A percentile compares a stretch with the other conserved stretches of the same genome.
Evolutionary conservation across 345 rosid species (phyloP).

Genomic region (Eucalyptus dawsonii): DNA sequence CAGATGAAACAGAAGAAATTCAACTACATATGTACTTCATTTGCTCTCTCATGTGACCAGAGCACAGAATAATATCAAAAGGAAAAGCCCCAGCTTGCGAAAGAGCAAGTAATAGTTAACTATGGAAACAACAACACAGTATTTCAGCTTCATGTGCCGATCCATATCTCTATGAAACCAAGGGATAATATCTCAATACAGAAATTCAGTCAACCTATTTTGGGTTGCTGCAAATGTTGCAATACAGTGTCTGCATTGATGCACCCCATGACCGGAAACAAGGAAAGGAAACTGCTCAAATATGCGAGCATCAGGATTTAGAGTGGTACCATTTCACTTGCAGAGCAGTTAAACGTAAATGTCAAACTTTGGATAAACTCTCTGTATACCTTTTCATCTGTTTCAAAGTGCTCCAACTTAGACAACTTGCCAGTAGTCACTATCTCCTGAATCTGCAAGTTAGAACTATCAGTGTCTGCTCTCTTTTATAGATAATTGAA

Average conservation of each 20-base stretch:
- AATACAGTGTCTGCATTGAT: neutral
- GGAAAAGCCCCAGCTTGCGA: neutral
- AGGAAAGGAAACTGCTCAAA: neutral
- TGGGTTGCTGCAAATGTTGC: neutral
- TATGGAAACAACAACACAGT: neutral
- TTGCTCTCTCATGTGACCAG: neutral
- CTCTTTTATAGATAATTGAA: neutral
- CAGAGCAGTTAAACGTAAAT: neutral
- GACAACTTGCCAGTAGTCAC: constrained; percentile 74
- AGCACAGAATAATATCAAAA: neutral
- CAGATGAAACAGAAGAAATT: neutral
- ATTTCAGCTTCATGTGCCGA: neutral
- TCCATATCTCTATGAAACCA: neutral
- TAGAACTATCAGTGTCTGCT: neutral
- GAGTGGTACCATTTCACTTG: neutral
- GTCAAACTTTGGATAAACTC: neutral
- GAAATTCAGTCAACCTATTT: neutral
- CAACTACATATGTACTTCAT: neutral
- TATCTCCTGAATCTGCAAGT: constrained; percentile 86
- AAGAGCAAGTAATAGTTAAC: neutral
- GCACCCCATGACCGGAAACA: neutral
- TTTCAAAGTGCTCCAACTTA: constrained; percentile 91
- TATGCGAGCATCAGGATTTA: neutral
- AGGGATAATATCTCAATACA: neutral
- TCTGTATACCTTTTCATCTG: constrained; percentile 72